Evolutionary conservation across 1,284 basidiomycete species (phyloP), one percentile per base, ranked within the genome.

Genomic region (Cystobasidium pallidum): DNA sequence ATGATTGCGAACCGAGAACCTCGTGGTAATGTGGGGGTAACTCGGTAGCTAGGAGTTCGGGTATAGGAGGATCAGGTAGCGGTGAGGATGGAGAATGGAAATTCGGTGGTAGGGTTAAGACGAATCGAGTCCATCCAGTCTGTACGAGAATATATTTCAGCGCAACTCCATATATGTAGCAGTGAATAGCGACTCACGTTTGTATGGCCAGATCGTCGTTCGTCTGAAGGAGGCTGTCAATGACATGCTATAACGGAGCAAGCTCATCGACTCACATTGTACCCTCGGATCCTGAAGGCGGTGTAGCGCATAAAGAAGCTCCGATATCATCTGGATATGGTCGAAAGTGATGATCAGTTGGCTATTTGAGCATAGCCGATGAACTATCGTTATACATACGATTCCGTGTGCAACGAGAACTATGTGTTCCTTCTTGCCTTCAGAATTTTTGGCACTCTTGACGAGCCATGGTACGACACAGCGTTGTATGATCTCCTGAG

Each of bases 391-490:
- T 19, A 15, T 7, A 51, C 67, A 36, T 21, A 71, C 70, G 57
- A 91, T 80, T 0, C 91, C 91, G 79, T 93, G 91, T 80, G 91
- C 91, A 36, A 92, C 88, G 55, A 93, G 79, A 1, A 88, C 88
- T 43, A 92, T 80, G 76, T 90, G 86, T 7, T 85, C 79, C 24
- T 79, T 77, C n/a, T 66, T 45, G 0, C 63, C 67, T 17, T 67
- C 41, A 54, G 61, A 1, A 41, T 17, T 54, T 64, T 73, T 49
- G 34, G 71, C 21, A 67, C 52, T 49, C 41, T 62, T 65, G 13
- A 62, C 66, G 19, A 39, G 72, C 75, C 55, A 73, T 74, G 88
- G 87, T 75, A 90, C 78, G 30, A 92, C 80, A 26, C 88, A 81
- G 10, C 88, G 75, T 26, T 86, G 79, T 26, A 91, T 82, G n/a